Evolutionary conservation across 352 stramenopile genomes (phyloP).

Genomic region (Phytopythium boreale): DNA sequence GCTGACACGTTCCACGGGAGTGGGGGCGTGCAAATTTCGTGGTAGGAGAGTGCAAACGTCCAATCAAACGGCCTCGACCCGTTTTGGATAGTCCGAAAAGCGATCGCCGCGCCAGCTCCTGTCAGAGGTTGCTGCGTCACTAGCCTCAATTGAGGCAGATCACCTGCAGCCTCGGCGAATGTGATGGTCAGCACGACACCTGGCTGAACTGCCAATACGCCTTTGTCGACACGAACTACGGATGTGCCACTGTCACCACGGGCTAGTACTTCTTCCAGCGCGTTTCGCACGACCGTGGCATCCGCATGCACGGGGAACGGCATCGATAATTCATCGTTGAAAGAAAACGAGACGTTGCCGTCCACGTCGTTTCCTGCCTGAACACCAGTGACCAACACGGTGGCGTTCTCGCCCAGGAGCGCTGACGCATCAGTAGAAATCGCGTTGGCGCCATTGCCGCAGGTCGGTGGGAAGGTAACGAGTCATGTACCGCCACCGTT

Average conservation of each 20-base stretch:
- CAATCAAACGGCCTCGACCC: conserved; percentile 38
- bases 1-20: conserved; percentile 81
- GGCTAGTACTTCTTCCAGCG: neutral
- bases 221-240: neutral
- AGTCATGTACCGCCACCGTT: conserved; percentile 40
- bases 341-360: conserved; percentile 20
- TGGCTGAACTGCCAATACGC: conserved; percentile 5
- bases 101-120: conserved; percentile 20
- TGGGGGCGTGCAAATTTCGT: conserved; percentile 39
- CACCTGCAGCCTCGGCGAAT: conserved; percentile 21
- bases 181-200: conserved; percentile 23
- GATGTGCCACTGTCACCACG: neutral
- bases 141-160: conserved; percentile 23
- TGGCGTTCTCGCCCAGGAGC: conserved; percentile 23
- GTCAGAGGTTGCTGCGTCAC: conserved; percentile 13
- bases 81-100: conserved; percentile 31
- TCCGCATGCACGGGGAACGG: neutral
- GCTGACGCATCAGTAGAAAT: conserved; percentile 16
- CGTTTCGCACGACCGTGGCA: neutral
- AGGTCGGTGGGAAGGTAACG: conserved; percentile 37
- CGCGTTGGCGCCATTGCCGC: conserved; percentile 20
- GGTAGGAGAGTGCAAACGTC: conserved; percentile 48
- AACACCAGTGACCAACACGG: conserved; percentile 13
- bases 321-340: neutral
- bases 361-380: conserved; percentile 31